phyloP scores from a whole-genome alignment of 257 asterid genomes.

The Fraxinus anomala region DNA sequence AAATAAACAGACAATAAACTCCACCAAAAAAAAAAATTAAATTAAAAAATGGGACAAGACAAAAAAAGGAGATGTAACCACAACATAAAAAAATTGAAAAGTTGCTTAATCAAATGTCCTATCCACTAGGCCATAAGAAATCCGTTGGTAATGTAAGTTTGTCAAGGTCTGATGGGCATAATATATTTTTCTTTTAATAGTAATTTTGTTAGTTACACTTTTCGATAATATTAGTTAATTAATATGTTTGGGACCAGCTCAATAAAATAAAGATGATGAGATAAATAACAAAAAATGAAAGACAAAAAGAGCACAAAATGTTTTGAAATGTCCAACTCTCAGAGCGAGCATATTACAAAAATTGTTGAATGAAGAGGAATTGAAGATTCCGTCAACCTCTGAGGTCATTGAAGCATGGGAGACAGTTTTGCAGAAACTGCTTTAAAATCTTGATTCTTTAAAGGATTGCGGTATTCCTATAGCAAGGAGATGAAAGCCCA shows the following conservation, averaged over 20 bases:
- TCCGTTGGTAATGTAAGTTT: neutral
- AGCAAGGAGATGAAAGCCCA: neutral
- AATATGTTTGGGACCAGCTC: neutral
- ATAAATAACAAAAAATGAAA: neutral
- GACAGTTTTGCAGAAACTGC: neutral
- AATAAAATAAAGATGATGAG: neutral
- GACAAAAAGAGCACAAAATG: neutral
- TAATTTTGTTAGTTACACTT: neutral
- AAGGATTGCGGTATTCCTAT: neutral
- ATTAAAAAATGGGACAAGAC: neutral
- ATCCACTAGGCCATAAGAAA: slow-evolving; percentile 9
- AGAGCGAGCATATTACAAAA: neutral
- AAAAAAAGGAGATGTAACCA: neutral
- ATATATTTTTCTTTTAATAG: neutral
- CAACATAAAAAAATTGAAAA: neutral
- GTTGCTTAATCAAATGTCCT: neutral
- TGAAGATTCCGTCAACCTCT: neutral
- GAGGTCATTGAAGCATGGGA: neutral
- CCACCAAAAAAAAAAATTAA: neutral
- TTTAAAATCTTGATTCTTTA: neutral
- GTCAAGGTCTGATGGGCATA: neutral
- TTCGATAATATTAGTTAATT: neutral
- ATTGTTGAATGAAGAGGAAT: neutral
- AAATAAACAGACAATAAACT: neutral
- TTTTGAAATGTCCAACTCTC: neutral